Evolutionary conservation across 257 asterid genomes (phyloP).

Genomic region (Solanum tarijense): DNA sequence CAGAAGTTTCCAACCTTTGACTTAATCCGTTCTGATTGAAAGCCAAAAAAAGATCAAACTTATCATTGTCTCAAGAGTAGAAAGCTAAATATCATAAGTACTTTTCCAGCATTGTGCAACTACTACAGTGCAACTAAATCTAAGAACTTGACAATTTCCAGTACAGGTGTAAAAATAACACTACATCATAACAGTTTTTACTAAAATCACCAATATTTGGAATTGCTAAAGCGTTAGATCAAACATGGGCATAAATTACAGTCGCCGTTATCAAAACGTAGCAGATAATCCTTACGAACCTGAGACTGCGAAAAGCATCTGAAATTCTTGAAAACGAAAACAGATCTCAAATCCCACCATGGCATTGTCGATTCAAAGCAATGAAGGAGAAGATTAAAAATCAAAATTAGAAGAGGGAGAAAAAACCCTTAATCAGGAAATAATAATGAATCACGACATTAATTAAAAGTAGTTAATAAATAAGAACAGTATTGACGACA

Average conservation of each 20-base stretch:
- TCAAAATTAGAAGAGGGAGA: not conserved
- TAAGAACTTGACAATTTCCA: not conserved
- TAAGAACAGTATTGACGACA: not conserved
- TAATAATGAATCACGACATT: not conserved
- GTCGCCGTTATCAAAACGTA: not conserved
- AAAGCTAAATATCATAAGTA: not conserved
- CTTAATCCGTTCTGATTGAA: conserved; percentile 1
- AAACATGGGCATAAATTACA: not conserved
- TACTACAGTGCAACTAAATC: not conserved
- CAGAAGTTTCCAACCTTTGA: conserved; percentile 27
- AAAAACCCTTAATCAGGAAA: not conserved
- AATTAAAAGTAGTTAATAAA: not conserved
- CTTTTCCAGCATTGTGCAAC: not conserved
- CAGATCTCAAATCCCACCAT: conserved; percentile 29
- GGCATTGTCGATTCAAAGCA: conserved; percentile 21
- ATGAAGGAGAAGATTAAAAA: not conserved
- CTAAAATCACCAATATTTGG: not conserved
- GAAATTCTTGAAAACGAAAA: conserved; percentile 15
- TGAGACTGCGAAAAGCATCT: conserved; percentile 16
- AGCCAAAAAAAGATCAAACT: not conserved
- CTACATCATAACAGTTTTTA: not conserved
- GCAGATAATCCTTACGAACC: conserved; percentile 10
- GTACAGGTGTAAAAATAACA: not conserved
- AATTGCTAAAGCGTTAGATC: not conserved
- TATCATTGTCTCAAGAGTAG: not conserved